phyloP scores from a whole-genome alignment of 2,329 filamentous ascomycete genomes.

The Sporothrix globosa region DNA sequence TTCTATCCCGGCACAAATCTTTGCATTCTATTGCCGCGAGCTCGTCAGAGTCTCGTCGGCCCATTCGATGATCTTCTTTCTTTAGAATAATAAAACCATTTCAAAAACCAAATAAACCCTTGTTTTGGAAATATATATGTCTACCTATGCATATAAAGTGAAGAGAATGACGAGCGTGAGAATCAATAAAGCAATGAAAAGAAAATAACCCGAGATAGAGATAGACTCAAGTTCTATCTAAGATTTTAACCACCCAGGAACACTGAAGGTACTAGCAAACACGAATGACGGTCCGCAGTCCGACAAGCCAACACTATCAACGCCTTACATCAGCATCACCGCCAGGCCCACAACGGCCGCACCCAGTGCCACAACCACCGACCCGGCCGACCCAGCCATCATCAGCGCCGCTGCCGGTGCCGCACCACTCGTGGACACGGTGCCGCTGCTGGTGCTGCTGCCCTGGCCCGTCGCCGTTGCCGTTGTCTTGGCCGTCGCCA shows the following conservation, averaged over 20 bases:
- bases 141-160: not conserved
- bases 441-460: not conserved
- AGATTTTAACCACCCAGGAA: not conserved
- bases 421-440: slow-evolving; percentile 3
- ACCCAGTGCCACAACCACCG: slow-evolving; percentile 4
- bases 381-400: slow-evolving; percentile 4
- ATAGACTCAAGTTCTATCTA: not conserved
- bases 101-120: not conserved
- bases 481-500: slow-evolving; percentile 16
- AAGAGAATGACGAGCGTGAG: not conserved
- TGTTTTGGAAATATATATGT: not conserved
- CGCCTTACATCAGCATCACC: slow-evolving; percentile 18
- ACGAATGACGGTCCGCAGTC: not conserved
- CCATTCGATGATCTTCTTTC: not conserved
- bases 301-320: not conserved
- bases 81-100: not conserved
- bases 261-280: not conserved
- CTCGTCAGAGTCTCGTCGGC: slow-evolving; percentile 1
- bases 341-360: slow-evolving; percentile 21
- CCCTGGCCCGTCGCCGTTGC: slow-evolving; percentile 25
- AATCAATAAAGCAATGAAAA: not conserved
- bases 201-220: not conserved
- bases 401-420: not conserved
- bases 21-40: slow-evolving; percentile 19
- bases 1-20: not conserved